Evolutionary conservation across 768 basidiomycete species (phyloP).

Genomic region (Naganishia friedmannii): DNA sequence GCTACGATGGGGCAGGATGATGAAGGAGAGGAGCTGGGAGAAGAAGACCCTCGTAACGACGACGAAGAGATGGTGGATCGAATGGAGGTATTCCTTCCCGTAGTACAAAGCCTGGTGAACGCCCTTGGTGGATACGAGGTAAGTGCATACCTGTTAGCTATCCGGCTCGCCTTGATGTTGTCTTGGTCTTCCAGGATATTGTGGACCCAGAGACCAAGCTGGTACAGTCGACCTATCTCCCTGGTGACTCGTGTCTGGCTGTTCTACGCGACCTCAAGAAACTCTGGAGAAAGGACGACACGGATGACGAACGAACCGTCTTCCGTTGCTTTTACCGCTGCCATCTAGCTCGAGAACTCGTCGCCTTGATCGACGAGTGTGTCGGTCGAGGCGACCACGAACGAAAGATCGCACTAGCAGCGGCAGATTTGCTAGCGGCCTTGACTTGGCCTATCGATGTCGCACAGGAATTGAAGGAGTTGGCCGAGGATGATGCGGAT

Average conservation of each 20-base stretch:
- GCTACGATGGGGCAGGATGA: constrained; percentile 21
- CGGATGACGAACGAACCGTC: constrained; percentile 92
- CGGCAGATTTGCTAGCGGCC: constrained; percentile 79
- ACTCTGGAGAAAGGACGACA: constrained; percentile 93
- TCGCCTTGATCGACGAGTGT: constrained; percentile 66
- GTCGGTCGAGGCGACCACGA: constrained; percentile 51
- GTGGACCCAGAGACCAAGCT: constrained; percentile 24
- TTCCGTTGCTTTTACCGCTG: constrained; percentile 88
- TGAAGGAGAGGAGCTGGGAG: constrained; percentile 16
- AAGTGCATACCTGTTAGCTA: neutral
- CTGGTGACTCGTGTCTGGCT: constrained; percentile 50
- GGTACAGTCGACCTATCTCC: constrained; percentile 47
- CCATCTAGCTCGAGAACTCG: constrained; percentile 79
- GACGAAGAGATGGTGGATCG: constrained; percentile 34
- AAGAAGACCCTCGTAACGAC: constrained; percentile 28
- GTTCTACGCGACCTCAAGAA: constrained; percentile 84
- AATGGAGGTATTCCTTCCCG: constrained; percentile 47
- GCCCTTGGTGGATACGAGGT: constrained; percentile 53
- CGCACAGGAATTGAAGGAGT: constrained; percentile 87
- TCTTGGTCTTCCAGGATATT: constrained; percentile 6
- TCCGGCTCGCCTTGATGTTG: neutral
- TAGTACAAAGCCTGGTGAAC: constrained; percentile 48
- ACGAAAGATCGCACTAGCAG: constrained; percentile 49
- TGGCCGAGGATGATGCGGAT: constrained; percentile 71
- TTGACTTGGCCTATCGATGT: constrained; percentile 99